phyloP scores from a whole-genome alignment of 495 filamentous ascomycete species.

The Lindgomyces ingoldianus region DNA sequence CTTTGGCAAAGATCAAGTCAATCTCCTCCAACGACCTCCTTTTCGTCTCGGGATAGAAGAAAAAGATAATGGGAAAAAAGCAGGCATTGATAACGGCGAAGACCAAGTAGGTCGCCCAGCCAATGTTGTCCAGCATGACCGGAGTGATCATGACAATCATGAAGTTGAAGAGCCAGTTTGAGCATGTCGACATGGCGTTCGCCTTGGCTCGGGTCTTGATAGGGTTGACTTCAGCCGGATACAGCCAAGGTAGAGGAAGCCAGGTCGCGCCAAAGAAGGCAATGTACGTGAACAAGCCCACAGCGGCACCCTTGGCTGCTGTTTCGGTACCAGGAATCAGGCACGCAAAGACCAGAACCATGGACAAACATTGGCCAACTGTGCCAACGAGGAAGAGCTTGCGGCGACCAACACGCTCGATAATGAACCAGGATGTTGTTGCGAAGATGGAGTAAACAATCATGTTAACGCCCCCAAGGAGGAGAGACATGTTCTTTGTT shows the following conservation, averaged over 20 bases:
- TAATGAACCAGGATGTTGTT: constrained; percentile 73
- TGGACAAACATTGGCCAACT: constrained; percentile 43
- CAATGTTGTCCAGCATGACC: constrained; percentile 33
- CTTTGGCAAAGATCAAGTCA: constrained; percentile 57
- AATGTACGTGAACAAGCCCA: constrained; percentile 39
- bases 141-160: constrained; percentile 44
- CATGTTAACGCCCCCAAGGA: constrained; percentile 79
- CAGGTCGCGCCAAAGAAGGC: constrained; percentile 58
- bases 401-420: constrained; percentile 33
- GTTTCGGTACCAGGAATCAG: constrained; percentile 20
- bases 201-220: constrained; percentile 66
- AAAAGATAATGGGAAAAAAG: constrained; percentile 53
- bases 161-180: constrained; percentile 57
- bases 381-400: constrained; percentile 36
- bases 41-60: constrained; percentile 58
- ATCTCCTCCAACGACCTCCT: constrained; percentile 46
- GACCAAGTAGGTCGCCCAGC: constrained; percentile 41
- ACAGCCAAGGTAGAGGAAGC: constrained; percentile 64
- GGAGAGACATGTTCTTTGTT: constrained; percentile 60
- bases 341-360: constrained; percentile 35
- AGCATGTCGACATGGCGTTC: constrained; percentile 62
- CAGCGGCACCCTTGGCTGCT: constrained; percentile 34
- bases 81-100: constrained; percentile 55
- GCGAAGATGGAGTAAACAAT: constrained; percentile 77
- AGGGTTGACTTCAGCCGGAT: constrained; percentile 68